Conservation (phyloP, 805 yeast genomes). For the Myxozyma udenii region DNA sequence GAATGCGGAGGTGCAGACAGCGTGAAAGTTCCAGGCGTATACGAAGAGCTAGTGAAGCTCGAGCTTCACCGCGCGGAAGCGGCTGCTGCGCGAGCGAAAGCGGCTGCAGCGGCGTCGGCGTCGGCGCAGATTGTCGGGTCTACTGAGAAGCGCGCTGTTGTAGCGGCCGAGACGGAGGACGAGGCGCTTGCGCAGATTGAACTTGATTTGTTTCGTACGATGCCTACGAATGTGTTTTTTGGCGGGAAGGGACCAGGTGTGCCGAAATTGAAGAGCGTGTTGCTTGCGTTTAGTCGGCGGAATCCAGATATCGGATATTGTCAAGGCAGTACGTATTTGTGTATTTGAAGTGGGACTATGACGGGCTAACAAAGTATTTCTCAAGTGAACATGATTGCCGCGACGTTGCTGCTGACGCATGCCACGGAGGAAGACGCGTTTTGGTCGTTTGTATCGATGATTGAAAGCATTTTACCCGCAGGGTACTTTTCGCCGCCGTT, state of each 20-base stretch:
- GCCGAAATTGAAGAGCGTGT: constrained; percentile 45
- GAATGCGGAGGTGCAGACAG: constrained; percentile 53
- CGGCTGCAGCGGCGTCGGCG: background rate
- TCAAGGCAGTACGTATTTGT: constrained; percentile 44
- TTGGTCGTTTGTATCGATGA: constrained; percentile 49
- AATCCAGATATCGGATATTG: constrained; percentile 53
- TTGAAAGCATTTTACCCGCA: constrained; percentile 49
- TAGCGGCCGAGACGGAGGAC: constrained; percentile 25
- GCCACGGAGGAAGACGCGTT: constrained; percentile 52
- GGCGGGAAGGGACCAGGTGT: constrained; percentile 56
- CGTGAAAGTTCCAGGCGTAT: constrained; percentile 49
- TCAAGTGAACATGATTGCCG: constrained; percentile 55
- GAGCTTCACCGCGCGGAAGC: constrained; percentile 20
- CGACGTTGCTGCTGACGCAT: constrained; percentile 47
- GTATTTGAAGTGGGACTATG: background rate
- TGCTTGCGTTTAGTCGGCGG: constrained; percentile 50
- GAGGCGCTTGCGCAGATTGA: constrained; percentile 50
- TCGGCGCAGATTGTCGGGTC: background rate
- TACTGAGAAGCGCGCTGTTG: background rate
- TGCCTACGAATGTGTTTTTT: constrained; percentile 55
- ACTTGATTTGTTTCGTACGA: constrained; percentile 53
- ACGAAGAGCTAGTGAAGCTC: constrained; percentile 35
- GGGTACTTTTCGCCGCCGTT: constrained; percentile 43
- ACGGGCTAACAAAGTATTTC: constrained; percentile 16
- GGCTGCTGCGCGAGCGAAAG: background rate